Evolutionary conservation across 257 asterid genomes (phyloP), one percentile per base, ranked within the genome.

Genomic region (Jasminum sambac): DNA sequence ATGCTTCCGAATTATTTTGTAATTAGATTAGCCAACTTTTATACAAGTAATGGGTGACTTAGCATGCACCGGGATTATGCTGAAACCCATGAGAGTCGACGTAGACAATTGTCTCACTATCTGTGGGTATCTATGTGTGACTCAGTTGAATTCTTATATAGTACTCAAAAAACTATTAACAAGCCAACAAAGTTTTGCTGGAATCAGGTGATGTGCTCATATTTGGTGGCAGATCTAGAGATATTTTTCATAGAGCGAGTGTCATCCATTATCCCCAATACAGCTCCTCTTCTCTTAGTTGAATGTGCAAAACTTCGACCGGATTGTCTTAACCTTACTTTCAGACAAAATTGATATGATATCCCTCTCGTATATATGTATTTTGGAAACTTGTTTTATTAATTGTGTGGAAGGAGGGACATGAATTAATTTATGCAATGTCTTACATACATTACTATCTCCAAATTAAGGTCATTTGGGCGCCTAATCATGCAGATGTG

Each of bases 11-110:
- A n/a, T n/a, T n/a, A n/a, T n/a, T n/a, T n/a, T n/a, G n/a, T n/a
- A n/a, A n/a, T n/a, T n/a, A n/a, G n/a, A n/a, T n/a, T 86, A 55
- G 88, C 80, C 73, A 88, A 88, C 74, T 88, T 76, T 74, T 88
- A 88, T 44, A 71, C 71, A 8, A 66, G 75, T 30, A 72, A 41
- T 16, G 90, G 95, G 2, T 77, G 87, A 57, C 92, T 88, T 57
- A 90, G 92, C 46, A 90, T 88, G 52, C 92, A 88, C 78, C 88
- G 87, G 94, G 96, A 89, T 72, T 83, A 84, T 0, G 93, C 87
- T 69, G 89, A 89, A 66, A 82, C 84, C 69, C 1, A 1, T 24
- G 80, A 72, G 58, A 87, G 89, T 77, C 83, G 85, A 37, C 10
- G 0, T n/a, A 76, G 64, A 77, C 82, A 89, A 71, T 89, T 3